A percentile compares a stretch with the other conserved stretches of the same genome.
phyloP scores from a whole-genome alignment of 768 basidiomycete species.

The Mrakia frigida region DNA sequence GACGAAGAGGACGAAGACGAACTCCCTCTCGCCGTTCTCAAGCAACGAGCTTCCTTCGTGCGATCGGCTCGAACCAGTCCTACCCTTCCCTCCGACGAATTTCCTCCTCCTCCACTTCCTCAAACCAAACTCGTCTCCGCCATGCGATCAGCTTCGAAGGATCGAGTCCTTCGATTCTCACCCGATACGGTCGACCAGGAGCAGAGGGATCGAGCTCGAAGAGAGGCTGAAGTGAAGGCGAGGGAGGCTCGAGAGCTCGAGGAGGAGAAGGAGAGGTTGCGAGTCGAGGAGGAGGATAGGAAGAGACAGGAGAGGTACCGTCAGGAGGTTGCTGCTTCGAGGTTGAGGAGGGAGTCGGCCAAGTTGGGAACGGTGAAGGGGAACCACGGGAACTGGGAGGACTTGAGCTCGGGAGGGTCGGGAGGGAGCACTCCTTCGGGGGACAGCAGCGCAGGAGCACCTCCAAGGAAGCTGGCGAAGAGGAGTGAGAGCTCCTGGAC shows the following conservation, averaged over 20 bases:
- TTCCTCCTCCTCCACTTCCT: neutral
- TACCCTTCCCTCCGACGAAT: neutral
- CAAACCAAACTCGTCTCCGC: neutral
- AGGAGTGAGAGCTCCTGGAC: constrained; percentile 17
- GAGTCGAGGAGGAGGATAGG: constrained; percentile 20
- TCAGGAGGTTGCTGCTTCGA: constrained; percentile 19
- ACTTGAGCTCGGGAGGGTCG: neutral
- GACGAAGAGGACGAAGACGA: constrained; percentile 22
- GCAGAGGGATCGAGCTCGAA: neutral
- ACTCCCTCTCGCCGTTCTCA: constrained; percentile 16
- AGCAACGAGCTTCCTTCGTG: constrained; percentile 10
- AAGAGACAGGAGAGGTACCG: constrained; percentile 13
- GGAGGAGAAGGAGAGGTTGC: constrained; percentile 13
- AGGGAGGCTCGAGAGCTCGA: constrained; percentile 13
- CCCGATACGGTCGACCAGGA: constrained; percentile 19
- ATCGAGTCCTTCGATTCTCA: constrained; percentile 18
- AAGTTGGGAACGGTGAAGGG: constrained; percentile 26
- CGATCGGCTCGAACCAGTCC: neutral
- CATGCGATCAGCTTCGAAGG: constrained; percentile 1
- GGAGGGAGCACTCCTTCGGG: neutral
- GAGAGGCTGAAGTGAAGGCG: neutral
- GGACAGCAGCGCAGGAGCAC: neutral
- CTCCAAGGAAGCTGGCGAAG: constrained; percentile 3
- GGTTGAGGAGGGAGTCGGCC: constrained; percentile 22
- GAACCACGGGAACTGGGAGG: constrained; percentile 27